Percentiles rank a stretch among this genome's conserved stretches.
phyloP scores from a whole-genome alignment of 140 eudicot genomes.

The Flaveria floridana region DNA sequence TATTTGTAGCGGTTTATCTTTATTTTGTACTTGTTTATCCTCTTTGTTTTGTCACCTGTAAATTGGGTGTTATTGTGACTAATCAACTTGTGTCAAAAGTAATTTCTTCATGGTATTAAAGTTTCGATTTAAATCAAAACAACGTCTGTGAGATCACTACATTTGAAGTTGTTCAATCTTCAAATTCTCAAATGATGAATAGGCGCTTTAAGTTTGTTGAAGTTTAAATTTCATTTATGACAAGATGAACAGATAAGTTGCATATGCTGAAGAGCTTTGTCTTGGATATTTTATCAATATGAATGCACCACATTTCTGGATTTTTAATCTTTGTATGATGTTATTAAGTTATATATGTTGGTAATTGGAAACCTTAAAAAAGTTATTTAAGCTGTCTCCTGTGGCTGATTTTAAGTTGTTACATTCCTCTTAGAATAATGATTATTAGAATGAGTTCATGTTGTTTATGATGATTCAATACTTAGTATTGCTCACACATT shows the following conservation, averaged over 20 bases:
- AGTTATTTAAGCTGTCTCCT: no score
- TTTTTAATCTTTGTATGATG: not conserved
- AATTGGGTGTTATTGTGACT: not conserved
- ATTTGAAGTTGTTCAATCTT: not conserved
- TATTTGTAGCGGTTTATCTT: not conserved
- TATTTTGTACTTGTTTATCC: not conserved
- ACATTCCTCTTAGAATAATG: not conserved
- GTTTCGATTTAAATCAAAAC: not conserved
- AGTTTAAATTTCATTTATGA: not conserved
- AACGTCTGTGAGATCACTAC: not conserved
- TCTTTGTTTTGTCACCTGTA: not conserved
- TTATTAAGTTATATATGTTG: not conserved
- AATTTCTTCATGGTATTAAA: not conserved
- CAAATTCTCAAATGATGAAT: not conserved
- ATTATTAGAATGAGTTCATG: slow-evolving; percentile 3
- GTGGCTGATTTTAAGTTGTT: not conserved
- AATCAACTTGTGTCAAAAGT: not conserved
- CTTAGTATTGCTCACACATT: slow-evolving; percentile 6
- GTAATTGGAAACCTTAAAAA: not conserved
- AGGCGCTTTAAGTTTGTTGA: not conserved
- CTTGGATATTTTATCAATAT: not conserved
- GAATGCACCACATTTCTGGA: not conserved
- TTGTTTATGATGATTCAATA: slow-evolving; percentile 6
- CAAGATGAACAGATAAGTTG: not conserved
- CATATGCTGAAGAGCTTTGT: not conserved